A percentile compares a stretch with the other conserved stretches of the same genome.
These are phyloP conservation scores for Cyberlindnera maritima DNA, from an alignment of 805 yeast genomes.

Conservation along the genomic window DNA sequence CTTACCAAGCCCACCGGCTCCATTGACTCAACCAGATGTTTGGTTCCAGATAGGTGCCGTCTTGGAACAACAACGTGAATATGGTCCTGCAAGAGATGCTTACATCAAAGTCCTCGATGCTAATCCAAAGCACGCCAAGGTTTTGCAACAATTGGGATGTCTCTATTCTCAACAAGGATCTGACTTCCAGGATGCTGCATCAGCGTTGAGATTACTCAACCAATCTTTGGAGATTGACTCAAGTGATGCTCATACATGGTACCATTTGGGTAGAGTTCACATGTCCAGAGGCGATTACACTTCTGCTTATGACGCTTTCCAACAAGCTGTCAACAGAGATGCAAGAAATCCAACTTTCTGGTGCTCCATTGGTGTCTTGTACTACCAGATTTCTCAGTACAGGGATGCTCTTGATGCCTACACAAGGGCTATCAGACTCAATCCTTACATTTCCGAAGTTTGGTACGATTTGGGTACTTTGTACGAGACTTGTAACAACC, in stretches of 20 bases:
- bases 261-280: conserved; percentile 92
- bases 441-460: conserved; percentile 94
- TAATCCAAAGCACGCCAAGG: conserved; percentile 94
- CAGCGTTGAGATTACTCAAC: conserved; percentile 76
- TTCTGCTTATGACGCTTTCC: conserved; percentile 97
- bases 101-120: conserved; percentile 88
- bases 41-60: conserved; percentile 99
- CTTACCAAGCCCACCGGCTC: conserved; percentile 87
- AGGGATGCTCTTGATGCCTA: conserved; percentile 97
- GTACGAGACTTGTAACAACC: conserved; percentile 96
- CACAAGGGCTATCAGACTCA: conserved; percentile 91
- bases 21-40: conserved; percentile 93
- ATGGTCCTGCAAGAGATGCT: conserved; percentile 89
- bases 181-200: conserved; percentile 73
- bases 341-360: conserved; percentile 97
- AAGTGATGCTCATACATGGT: conserved; percentile 96
- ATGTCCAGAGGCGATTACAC: conserved; percentile 95
- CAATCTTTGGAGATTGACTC: conserved; percentile 89
- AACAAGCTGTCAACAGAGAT: conserved; percentile 96
- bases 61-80: conserved; percentile 89
- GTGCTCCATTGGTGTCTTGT: conserved; percentile 94
- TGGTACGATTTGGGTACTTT: conserved; percentile 98
- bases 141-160: conserved; percentile 93
- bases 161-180: conserved; percentile 75
- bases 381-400: conserved; percentile 94